These are phyloP conservation scores for Priceomyces medius DNA, from an alignment of 805 yeast species.

Conservation along the genomic window DNA sequence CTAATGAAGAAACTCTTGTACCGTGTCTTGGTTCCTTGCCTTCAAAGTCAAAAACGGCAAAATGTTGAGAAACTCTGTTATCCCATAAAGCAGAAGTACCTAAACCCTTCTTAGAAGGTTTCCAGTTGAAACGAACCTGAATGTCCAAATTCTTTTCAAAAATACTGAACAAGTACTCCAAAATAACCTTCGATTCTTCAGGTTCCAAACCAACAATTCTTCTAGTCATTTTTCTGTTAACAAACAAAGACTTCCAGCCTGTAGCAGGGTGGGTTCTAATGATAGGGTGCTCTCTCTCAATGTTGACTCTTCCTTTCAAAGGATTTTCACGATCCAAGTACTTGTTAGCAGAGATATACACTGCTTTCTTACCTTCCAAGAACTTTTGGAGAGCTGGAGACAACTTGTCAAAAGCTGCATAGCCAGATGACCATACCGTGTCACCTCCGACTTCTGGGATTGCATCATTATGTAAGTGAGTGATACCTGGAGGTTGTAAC, in stretches of 20 bases:
- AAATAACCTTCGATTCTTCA: constrained; percentile 49
- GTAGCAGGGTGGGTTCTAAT: constrained; percentile 67
- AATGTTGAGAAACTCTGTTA: constrained; percentile 54
- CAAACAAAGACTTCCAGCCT: constrained; percentile 58
- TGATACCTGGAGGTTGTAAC: constrained; percentile 36
- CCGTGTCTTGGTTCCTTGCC: constrained; percentile 49
- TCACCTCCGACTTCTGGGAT: constrained; percentile 55
- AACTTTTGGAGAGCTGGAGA: constrained; percentile 45
- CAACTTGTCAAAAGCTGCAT: constrained; percentile 56
- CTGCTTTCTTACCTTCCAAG: constrained; percentile 52
- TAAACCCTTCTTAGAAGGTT: constrained; percentile 36
- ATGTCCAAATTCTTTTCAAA: constrained; percentile 53
- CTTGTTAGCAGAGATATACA: constrained; percentile 41
- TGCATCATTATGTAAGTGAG: constrained; percentile 37
- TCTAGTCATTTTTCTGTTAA: constrained; percentile 50
- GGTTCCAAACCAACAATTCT: constrained; percentile 53
- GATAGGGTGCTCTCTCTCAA: constrained; percentile 59
- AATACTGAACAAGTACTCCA: constrained; percentile 45
- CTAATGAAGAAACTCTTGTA: constrained; percentile 49
- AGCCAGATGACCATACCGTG: constrained; percentile 58
- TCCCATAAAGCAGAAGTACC: constrained; percentile 62
- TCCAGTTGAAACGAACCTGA: constrained; percentile 56
- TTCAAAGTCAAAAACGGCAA: constrained; percentile 54
- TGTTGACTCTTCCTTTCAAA: constrained; percentile 43
- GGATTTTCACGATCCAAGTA: constrained; percentile 46